phyloP scores from a whole-genome alignment of 768 basidiomycete species.

The Pholiota molesta region DNA sequence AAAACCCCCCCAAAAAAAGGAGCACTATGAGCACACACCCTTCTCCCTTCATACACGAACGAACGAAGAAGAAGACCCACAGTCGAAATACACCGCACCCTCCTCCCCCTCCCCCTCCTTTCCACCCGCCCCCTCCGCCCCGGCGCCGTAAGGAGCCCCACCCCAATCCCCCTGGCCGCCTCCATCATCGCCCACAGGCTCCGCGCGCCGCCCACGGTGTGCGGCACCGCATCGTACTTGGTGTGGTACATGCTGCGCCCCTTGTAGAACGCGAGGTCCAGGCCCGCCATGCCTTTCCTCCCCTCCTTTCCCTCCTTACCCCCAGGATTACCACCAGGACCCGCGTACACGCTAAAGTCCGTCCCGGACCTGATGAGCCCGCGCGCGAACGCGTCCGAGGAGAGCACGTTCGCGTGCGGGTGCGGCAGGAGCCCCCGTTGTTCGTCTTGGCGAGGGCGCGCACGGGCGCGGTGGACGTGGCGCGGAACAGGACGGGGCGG shows the following conservation, averaged over 20 bases:
- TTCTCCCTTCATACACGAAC: no score
- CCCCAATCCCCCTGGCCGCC: slow-evolving; percentile 54
- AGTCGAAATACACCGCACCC: slow-evolving; percentile 70
- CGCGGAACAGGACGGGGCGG: slow-evolving; percentile 80
- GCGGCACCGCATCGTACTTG: slow-evolving; percentile 66
- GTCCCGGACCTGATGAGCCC: slow-evolving; percentile 71
- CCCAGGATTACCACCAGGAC: not conserved
- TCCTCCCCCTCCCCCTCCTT: slow-evolving; percentile 21
- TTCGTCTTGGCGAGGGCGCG: slow-evolving; percentile 43
- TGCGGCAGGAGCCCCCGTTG: slow-evolving; percentile 47
- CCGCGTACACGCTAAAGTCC: slow-evolving; percentile 77
- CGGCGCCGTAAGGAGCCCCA: slow-evolving; percentile 44
- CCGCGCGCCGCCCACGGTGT: slow-evolving; percentile 52
- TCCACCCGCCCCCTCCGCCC: not conserved
- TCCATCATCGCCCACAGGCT: slow-evolving; percentile 84
- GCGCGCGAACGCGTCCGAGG: slow-evolving; percentile 67
- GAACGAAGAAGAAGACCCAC: no score
- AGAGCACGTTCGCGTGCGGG: slow-evolving; percentile 74
- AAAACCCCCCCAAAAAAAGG: no score
- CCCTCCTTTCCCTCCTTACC: no score
- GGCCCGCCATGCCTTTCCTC: slow-evolving; percentile 70
- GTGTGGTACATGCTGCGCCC: slow-evolving; percentile 80
- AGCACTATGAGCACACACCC: no score
- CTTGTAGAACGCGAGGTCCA: slow-evolving; percentile 81
- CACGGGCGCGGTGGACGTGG: slow-evolving; percentile 61